Conservation (phyloP, 1,284 basidiomycete genomes). For the Gymnopus androsaceus region DNA sequence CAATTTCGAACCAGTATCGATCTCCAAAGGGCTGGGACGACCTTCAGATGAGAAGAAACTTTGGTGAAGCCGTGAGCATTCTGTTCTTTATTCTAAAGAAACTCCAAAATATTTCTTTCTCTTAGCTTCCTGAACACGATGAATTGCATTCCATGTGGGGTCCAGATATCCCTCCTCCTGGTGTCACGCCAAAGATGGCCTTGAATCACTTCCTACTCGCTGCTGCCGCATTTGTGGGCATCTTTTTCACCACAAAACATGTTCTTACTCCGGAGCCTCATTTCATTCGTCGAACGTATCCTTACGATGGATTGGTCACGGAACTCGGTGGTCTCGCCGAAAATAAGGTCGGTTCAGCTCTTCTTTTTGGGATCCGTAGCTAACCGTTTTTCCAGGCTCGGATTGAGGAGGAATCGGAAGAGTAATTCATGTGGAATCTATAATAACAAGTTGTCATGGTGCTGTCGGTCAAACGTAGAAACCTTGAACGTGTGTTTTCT, state of each 20-base stretch:
- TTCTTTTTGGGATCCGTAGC: background rate
- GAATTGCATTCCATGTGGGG: conserved; percentile 89
- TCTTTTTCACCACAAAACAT: conserved; percentile 58
- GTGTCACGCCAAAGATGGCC: conserved; percentile 56
- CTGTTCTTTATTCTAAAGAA: conserved; percentile 7
- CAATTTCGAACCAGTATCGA: conserved; percentile 67
- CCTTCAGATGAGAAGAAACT: conserved; percentile 79
- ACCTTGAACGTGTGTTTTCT: too few relatives aligned
- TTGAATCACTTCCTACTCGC: conserved; percentile 66
- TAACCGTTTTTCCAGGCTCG: conserved; percentile 5
- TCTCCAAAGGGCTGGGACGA: conserved; percentile 83
- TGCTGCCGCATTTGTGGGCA: conserved; percentile 56
- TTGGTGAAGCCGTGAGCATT: conserved; percentile 73
- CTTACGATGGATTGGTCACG: conserved; percentile 66
- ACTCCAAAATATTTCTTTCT: conserved; percentile 20
- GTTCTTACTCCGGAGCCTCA: conserved; percentile 58
- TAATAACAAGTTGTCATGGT: background rate
- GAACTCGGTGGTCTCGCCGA: conserved; percentile 76
- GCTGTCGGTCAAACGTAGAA: background rate
- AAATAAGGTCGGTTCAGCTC: conserved; percentile 60
- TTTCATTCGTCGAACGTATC: conserved; percentile 69
- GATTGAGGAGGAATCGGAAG: conserved; percentile 5
- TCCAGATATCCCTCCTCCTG: conserved; percentile 63
- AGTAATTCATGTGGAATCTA: background rate
- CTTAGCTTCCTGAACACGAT: conserved; percentile 84